Evolutionary conservation across 2,329 filamentous ascomycete species (phyloP), one percentile per base, ranked within the genome.

Genomic region (Talaromyces sp.): DNA sequence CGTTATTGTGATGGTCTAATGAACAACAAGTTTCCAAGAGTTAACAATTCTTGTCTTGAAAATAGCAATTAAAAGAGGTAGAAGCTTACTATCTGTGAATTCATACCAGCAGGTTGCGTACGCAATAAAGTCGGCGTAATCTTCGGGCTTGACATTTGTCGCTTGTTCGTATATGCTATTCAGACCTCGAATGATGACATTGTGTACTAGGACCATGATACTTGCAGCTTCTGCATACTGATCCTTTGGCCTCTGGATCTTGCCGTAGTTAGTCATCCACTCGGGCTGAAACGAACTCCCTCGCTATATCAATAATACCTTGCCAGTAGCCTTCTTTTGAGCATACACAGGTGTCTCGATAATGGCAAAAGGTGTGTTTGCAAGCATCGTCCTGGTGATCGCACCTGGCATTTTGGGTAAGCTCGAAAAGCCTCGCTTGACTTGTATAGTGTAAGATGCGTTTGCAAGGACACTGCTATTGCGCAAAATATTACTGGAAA

Each of bases 211-310:
- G 5, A 52, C 48, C 48, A 52, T 52, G 48, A 52, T 52, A 18
- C 48, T 33, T 31, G 48, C 48, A 52, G 48, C 48, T 52, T 52
- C 48, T 31, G 48, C n/a, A 33, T 52, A 52, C 48, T 52, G 48
- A 52, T 52, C 48, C 9, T 33, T 52, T 52, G 25, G 25, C 48
- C 33, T 31, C 48, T 44, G 23, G 42, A 44, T 44, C 14, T 18
- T 18, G 21, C 18, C 11, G 1, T 44, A 14, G 42, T 44, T 44
- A 44, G 42, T 44, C 11, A 23, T 23, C 21, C 23, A 44, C 21
- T 44, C 18, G 12, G 42, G 4, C 18, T 14, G 1, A 18, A 44
- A 44, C 18, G 18, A 11, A 23, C 23, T 14, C 18, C 23, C 4
- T 23, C 37, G 37, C 37, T n/a, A n/a, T 40, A n/a, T 40, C 21